phyloP scores from a whole-genome alignment of 495 filamentous ascomycete genomes.

The Amorphotheca resinae region DNA sequence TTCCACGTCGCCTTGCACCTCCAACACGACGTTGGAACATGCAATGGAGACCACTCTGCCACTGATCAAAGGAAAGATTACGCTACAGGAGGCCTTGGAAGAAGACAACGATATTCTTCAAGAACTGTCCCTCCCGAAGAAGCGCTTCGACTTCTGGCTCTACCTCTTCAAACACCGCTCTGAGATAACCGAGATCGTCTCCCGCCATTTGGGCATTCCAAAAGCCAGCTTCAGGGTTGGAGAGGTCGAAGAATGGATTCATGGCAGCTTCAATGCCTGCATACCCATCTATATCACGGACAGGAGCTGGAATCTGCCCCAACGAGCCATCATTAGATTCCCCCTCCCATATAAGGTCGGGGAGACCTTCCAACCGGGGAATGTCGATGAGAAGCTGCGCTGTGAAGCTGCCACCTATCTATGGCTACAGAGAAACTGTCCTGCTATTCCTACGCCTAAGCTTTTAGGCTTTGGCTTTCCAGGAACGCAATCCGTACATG shows the following conservation, averaged over 20 bases:
- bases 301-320: not conserved
- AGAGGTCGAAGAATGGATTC: not conserved
- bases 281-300: not conserved
- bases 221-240: not conserved
- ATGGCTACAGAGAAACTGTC: conserved; percentile 6
- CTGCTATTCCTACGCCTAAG: conserved; percentile 1
- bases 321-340: conserved; percentile 1
- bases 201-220: not conserved
- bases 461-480: conserved; percentile 5
- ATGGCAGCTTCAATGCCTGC: conserved; percentile 6
- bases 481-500: not conserved
- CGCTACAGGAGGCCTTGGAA: not conserved
- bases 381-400: conserved; percentile 7
- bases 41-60: too few relatives aligned
- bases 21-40: too few relatives aligned
- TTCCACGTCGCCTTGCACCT: too few relatives aligned
- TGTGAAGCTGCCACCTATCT: conserved; percentile 5
- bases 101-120: not conserved
- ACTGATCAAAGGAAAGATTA: not conserved
- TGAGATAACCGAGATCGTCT: not conserved
- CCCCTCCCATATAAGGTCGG: conserved; percentile 8
- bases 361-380: conserved; percentile 1
- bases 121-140: not conserved
- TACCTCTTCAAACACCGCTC: not conserved
- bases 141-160: not conserved